Percentiles rank a stretch among this genome's conserved stretches.
Evolutionary conservation across 2,329 filamentous ascomycete genomes (phyloP).

Genomic region (Botrytis elliptica): DNA sequence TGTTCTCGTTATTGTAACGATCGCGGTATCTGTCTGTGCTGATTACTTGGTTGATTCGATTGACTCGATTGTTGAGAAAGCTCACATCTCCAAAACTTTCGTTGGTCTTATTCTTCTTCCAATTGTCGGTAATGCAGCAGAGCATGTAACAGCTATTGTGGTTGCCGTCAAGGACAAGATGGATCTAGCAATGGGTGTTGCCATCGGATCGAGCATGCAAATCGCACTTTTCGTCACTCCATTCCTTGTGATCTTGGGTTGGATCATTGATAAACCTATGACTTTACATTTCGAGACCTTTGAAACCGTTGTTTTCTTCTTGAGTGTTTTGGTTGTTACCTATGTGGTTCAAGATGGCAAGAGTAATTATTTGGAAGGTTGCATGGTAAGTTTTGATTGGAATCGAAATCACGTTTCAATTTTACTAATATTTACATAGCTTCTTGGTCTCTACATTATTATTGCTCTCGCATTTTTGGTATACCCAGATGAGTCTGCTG

Average conservation of each 20-base stretch:
- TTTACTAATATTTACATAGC: slow-evolving; percentile 48
- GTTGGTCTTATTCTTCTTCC: slow-evolving; percentile 76
- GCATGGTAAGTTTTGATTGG: slow-evolving; percentile 50
- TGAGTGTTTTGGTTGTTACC: slow-evolving; percentile 72
- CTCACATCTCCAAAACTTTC: slow-evolving; percentile 73
- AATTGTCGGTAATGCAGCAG: slow-evolving; percentile 75
- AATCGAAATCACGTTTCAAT: background rate
- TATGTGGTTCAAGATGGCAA: slow-evolving; percentile 78
- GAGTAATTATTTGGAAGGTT: slow-evolving; percentile 82
- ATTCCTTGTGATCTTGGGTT: slow-evolving; percentile 74
- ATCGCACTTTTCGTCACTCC: slow-evolving; percentile 79
- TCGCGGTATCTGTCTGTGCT: slow-evolving; percentile 70
- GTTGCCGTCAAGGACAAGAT: slow-evolving; percentile 72
- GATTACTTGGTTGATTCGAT: slow-evolving; percentile 76
- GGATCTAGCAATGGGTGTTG: slow-evolving; percentile 73
- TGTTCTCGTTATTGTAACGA: slow-evolving; percentile 64
- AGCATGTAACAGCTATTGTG: slow-evolving; percentile 79
- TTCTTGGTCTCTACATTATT: slow-evolving; percentile 50
- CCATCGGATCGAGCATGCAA: slow-evolving; percentile 77
- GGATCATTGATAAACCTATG: slow-evolving; percentile 67
- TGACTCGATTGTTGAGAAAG: slow-evolving; percentile 65
- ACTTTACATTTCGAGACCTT: slow-evolving; percentile 78
- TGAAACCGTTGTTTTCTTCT: slow-evolving; percentile 73
- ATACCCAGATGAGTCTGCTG: slow-evolving; percentile 51
- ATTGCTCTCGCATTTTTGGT: slow-evolving; percentile 61